Percentiles rank a stretch among this genome's conserved stretches.
Conservation (phyloP, 306 rosid genomes). For the Sechiopsis laciniata region DNA sequence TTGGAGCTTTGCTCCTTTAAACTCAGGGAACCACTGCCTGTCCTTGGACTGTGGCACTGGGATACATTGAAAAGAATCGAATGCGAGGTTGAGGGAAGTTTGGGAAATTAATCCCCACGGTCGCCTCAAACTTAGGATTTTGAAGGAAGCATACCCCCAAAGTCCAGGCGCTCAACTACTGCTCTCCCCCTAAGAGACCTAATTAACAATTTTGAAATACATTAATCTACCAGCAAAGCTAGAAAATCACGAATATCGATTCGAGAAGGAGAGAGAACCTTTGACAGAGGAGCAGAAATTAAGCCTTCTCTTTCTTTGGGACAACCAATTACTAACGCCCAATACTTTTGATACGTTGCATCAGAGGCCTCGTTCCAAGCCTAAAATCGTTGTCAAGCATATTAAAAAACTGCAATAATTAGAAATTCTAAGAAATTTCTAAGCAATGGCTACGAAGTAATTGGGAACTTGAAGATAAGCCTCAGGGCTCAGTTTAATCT, state of each 20-base stretch:
- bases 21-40: too few relatives aligned
- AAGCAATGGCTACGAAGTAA: background rate
- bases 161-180: too few relatives aligned
- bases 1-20: too few relatives aligned
- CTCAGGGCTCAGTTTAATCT: too few relatives aligned
- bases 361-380: conserved; percentile 74
- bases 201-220: background rate
- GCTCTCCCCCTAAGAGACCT: too few relatives aligned
- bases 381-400: conserved; percentile 31
- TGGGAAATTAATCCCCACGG: too few relatives aligned
- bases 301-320: conserved; percentile 82
- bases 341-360: conserved; percentile 70
- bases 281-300: conserved; percentile 75
- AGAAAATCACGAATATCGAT: background rate
- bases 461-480: background rate
- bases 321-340: conserved; percentile 88
- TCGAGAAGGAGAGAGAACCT: conserved; percentile 43
- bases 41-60: too few relatives aligned
- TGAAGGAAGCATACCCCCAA: too few relatives aligned
- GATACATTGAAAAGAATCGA: too few relatives aligned
- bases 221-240: background rate
- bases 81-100: too few relatives aligned
- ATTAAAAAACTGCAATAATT: background rate
- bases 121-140: too few relatives aligned
- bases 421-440: background rate